A percentile compares a stretch with the other conserved stretches of the same genome.
Evolutionary conservation across 2,329 filamentous ascomycete species (phyloP).

Genomic region (Colletotrichum chrysophilum): DNA sequence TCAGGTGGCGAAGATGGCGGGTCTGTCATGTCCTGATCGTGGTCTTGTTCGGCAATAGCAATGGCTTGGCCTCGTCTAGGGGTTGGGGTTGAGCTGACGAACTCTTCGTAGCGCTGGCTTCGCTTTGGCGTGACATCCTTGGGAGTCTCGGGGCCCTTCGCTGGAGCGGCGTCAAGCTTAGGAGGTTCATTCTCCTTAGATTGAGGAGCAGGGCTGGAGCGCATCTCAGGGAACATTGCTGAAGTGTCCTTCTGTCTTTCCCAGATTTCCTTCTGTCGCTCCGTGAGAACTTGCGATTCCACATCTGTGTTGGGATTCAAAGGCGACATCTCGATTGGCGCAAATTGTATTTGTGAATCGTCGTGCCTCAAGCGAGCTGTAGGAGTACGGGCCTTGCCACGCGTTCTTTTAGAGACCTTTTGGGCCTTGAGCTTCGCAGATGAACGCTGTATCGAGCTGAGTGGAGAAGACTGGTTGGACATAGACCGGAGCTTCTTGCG

Average conservation of each 20-base stretch:
- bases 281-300: slow-evolving; percentile 79
- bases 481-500: slow-evolving; percentile 26
- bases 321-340: slow-evolving; percentile 67
- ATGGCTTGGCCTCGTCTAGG: slow-evolving; percentile 59
- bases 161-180: background rate
- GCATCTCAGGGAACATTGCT: slow-evolving; percentile 71
- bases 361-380: slow-evolving; percentile 73
- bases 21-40: slow-evolving; percentile 54
- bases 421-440: slow-evolving; percentile 28
- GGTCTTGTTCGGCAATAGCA: slow-evolving; percentile 44
- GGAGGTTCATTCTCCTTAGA: slow-evolving; percentile 6
- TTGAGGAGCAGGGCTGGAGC: slow-evolving; percentile 52
- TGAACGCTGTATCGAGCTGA: slow-evolving; percentile 35
- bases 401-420: slow-evolving; percentile 24
- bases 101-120: slow-evolving; percentile 50
- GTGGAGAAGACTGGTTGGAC: slow-evolving; percentile 30
- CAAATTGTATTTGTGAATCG: slow-evolving; percentile 82
- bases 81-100: slow-evolving; percentile 65
- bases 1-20: slow-evolving; percentile 65
- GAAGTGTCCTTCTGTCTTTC: slow-evolving; percentile 71
- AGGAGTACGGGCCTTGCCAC: background rate
- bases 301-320: slow-evolving; percentile 45
- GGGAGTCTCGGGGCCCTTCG: slow-evolving; percentile 22
- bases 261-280: slow-evolving; percentile 78
- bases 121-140: slow-evolving; percentile 52